Base-by-base conservation (phyloP, 768 basidiomycete species). In the Coprinopsis sp. region DNA sequence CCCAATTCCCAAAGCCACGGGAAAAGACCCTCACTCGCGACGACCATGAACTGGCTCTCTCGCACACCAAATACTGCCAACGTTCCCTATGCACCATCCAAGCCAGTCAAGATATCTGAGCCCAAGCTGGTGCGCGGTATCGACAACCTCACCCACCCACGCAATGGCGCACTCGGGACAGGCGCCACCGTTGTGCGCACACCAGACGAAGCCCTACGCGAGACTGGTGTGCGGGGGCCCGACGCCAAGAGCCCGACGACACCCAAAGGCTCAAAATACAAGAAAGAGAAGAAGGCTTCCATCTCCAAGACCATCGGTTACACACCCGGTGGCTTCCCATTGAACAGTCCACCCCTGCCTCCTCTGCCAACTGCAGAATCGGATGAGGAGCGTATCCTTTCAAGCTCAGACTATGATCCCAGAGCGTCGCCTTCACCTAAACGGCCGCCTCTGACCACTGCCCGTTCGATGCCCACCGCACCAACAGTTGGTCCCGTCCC, bases 121-220 rank as follows among this genome's bases (percentile, higher is more conserved):
- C 68, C 71, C n/a, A 74, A 72, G 56, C 61, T 69, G 34, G 60
- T 63, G n/a, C 66, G 66, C 30, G 66, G 66, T 24, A 65, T 69
- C 34, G 70, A 74, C 51, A 57, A 66, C 14, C 47, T 68, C 36
- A 61, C 68, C 30, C 57, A 64, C 34, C 50, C 66, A 6, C 73
- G 78, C 11, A 70, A 63, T 33, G 79, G 79, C 2, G 62, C 68
- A 3, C 74, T 87, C 16, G 87, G 85, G n/a, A 59, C 76, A 16
- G 87, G 88, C 31, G 88, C 88, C 12, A 82, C 73, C 1, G 69
- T 91, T 24, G 88, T 91, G 29, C 72, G 82, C 47, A 91, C 89
- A 0, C 89, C 89, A 6, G 81, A 84, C 53, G 89, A 91, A 46
- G 88, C 88, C 18, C 68, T 91, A 24, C 68, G 70, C 37, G 74